Conservation (phyloP, 2,329 filamentous ascomycete genomes). For the Laburnicola sp. region DNA sequence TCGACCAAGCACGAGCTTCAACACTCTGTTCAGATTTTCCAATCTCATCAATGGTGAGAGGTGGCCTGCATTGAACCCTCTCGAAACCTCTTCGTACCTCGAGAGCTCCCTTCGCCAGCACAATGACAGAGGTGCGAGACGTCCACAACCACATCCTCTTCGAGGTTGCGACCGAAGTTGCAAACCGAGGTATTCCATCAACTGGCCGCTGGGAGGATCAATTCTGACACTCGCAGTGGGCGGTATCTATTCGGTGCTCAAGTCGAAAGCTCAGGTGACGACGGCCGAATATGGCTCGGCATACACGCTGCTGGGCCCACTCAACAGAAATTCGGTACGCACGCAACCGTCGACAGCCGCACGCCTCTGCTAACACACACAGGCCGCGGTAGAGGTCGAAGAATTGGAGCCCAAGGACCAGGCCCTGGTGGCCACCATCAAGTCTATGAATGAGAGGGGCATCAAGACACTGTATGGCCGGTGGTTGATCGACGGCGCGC, state of each 20-base stretch:
- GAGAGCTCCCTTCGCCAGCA: conserved; percentile 10
- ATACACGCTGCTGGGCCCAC: conserved; percentile 92
- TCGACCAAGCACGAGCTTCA: conserved; percentile 17
- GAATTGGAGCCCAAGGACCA: conserved; percentile 82
- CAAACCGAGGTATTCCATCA: conserved; percentile 74
- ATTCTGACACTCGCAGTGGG: conserved; percentile 65
- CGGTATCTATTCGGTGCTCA: conserved; percentile 98
- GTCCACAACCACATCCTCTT: conserved; percentile 96
- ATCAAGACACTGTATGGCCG: conserved; percentile 89
- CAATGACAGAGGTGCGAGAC: conserved; percentile 58
- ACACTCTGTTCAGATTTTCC: conserved; percentile 5
- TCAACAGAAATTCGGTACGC: conserved; percentile 85
- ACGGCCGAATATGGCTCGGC: conserved; percentile 98
- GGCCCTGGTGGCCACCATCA: conserved; percentile 78
- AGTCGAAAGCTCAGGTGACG: conserved; percentile 97
- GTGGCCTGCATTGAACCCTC: conserved; percentile 4
- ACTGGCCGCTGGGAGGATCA: conserved; percentile 9
- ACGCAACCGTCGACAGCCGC: conserved; percentile 5
- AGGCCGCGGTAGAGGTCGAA: conserved; percentile 98
- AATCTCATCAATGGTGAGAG: background rate
- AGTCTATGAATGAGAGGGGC: conserved; percentile 89
- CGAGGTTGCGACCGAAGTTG: conserved; percentile 95
- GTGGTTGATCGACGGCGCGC: conserved; percentile 97
- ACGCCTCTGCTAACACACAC: conserved; percentile 23
- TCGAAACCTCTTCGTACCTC: conserved; percentile 12